Percentiles rank a stretch among this genome's conserved stretches.
phyloP scores from a whole-genome alignment of 306 rosid genomes.

The Prunus persica region DNA sequence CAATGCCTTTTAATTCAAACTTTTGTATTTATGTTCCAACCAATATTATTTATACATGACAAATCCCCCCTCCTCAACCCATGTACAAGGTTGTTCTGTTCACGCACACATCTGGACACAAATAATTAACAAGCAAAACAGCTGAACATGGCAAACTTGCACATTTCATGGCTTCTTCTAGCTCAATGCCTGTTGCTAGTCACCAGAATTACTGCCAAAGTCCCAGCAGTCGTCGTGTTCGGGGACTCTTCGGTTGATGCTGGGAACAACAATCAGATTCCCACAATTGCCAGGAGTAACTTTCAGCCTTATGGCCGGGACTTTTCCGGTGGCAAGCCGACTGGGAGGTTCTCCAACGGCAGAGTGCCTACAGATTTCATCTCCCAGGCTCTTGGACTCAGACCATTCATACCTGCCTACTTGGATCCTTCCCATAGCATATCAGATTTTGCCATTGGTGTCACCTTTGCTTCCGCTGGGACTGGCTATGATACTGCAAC shows the following conservation, averaged over 20 bases:
- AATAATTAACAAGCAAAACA: constrained; percentile 10
- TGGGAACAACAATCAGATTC: constrained; percentile 86
- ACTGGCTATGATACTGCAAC: constrained; percentile 91
- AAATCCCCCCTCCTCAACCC: background rate
- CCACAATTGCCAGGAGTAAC: constrained; percentile 80
- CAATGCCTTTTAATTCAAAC: background rate
- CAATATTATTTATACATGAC: constrained; percentile 29
- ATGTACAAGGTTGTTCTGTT: background rate
- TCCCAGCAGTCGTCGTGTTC: constrained; percentile 69
- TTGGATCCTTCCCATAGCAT: constrained; percentile 73
- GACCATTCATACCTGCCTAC: constrained; percentile 61
- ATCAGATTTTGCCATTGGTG: constrained; percentile 73
- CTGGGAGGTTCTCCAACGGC: constrained; percentile 89
- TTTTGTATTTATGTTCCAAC: background rate
- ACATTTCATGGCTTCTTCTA: constrained; percentile 25
- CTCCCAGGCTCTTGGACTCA: constrained; percentile 61
- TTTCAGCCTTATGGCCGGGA: constrained; percentile 93
- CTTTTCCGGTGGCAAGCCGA: constrained; percentile 59
- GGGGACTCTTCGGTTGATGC: constrained; percentile 94
- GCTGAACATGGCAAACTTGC: constrained; percentile 7
- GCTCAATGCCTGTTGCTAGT: constrained; percentile 19
- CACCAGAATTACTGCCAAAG: constrained; percentile 29
- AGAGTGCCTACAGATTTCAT: constrained; percentile 73
- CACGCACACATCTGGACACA: constrained; percentile 17
- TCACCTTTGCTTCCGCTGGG: constrained; percentile 91